A percentile compares a stretch with the other conserved stretches of the same genome.
phyloP scores from a whole-genome alignment of 2,329 filamentous ascomycete genomes.

The Sphaerulina vaccinii region DNA sequence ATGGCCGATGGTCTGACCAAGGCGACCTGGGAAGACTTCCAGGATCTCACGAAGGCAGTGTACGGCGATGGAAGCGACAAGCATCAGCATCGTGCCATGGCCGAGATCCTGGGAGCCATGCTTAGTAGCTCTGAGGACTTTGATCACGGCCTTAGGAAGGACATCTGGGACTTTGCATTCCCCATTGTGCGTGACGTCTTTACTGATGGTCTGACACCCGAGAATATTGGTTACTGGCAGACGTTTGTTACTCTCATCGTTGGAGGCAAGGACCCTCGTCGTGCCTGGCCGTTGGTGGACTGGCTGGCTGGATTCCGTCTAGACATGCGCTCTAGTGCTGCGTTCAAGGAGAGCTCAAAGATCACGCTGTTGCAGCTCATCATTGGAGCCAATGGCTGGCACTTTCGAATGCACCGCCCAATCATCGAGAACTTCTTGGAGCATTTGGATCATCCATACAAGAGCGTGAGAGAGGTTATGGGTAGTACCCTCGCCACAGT shows the following conservation, averaged over 20 bases:
- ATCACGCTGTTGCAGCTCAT: constrained; percentile 86
- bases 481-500: constrained; percentile 84
- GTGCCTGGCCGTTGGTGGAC: constrained; percentile 81
- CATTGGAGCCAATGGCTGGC: constrained; percentile 88
- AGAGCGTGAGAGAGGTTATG: constrained; percentile 92
- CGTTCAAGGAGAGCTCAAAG: constrained; percentile 98
- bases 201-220: constrained; percentile 86
- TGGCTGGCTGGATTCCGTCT: constrained; percentile 80
- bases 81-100: constrained; percentile 92
- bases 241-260: constrained; percentile 88
- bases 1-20: constrained; percentile 76
- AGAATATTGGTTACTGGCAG: constrained; percentile 93
- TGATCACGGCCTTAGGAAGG: constrained; percentile 67
- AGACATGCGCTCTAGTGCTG: constrained; percentile 92
- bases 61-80: constrained; percentile 95
- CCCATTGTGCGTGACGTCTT: constrained; percentile 84
- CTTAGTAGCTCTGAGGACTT: constrained; percentile 79
- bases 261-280: constrained; percentile 84
- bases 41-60: constrained; percentile 71
- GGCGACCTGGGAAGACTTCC: constrained; percentile 82
- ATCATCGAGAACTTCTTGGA: constrained; percentile 84
- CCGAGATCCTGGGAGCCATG: constrained; percentile 87
- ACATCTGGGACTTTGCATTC: constrained; percentile 85
- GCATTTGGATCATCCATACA: constrained; percentile 96
- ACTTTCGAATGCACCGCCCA: constrained; percentile 86